phyloP scores from a whole-genome alignment of 2,329 filamentous ascomycete species.

The Fusarium sp. region DNA sequence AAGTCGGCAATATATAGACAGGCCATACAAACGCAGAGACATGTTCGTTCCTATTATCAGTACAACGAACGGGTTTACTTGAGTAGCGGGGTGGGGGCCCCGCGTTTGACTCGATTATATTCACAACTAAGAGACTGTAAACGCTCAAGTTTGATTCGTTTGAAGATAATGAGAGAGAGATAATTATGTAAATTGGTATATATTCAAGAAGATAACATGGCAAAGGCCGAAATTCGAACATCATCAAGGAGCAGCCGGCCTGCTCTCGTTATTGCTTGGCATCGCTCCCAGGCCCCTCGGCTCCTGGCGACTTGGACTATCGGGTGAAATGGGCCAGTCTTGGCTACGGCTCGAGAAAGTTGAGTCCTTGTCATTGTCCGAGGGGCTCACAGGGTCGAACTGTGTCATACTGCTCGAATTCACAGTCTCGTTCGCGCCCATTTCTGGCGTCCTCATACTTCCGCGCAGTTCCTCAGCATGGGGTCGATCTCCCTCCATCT shows the following conservation, averaged over 20 bases:
- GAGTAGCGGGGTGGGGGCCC: neutral
- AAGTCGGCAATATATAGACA: slow-evolving; percentile 1
- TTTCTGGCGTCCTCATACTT: slow-evolving; percentile 41
- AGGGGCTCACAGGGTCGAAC: neutral
- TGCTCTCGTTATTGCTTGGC: neutral
- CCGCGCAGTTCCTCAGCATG: slow-evolving; percentile 39
- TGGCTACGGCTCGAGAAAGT: slow-evolving; percentile 4
- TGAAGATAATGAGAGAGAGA: neutral
- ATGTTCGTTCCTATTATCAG: neutral
- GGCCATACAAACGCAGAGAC: neutral
- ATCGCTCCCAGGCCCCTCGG: neutral
- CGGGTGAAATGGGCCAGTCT: slow-evolving; percentile 22
- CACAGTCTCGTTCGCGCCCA: slow-evolving; percentile 7
- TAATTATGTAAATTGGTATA: slow-evolving; percentile 5
- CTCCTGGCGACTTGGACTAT: neutral
- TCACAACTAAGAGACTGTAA: neutral
- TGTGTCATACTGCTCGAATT: neutral
- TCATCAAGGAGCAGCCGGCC: slow-evolving; percentile 1
- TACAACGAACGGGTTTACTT: neutral
- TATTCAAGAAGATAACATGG: neutral
- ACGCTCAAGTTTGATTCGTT: neutral
- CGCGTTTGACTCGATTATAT: slow-evolving; percentile 6
- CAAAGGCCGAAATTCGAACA: neutral
- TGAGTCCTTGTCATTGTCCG: slow-evolving; percentile 2
- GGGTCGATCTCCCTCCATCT: slow-evolving; percentile 47